Conservation (phyloP, 306 rosid species). For the Cucurbita pepo region DNA sequence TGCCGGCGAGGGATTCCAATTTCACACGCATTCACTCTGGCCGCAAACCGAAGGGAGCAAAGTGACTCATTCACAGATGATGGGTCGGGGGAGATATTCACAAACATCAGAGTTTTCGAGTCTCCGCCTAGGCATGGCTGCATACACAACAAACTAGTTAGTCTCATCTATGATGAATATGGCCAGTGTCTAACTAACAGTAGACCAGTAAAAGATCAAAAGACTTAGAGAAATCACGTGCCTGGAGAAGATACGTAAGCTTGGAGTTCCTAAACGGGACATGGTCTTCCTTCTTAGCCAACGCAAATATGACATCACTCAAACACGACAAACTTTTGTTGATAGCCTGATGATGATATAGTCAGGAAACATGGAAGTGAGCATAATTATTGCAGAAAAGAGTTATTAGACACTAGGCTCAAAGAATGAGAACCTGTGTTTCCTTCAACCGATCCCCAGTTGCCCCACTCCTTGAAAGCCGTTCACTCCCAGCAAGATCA, state of each 20-base stretch:
- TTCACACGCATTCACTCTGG: slow-evolving; percentile 86
- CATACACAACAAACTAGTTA: not conserved
- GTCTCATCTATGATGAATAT: not conserved
- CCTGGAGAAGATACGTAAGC: slow-evolving; percentile 90
- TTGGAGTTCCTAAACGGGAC: slow-evolving; percentile 89
- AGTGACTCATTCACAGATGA: slow-evolving; percentile 71
- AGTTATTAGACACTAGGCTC: not conserved
- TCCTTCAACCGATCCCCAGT: slow-evolving; percentile 95
- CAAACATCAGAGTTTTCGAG: slow-evolving; percentile 87
- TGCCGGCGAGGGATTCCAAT: slow-evolving; percentile 75
- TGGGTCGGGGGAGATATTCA: slow-evolving; percentile 74
- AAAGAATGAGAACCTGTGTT: slow-evolving; percentile 53
- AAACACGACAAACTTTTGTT: slow-evolving; percentile 75
- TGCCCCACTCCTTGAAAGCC: slow-evolving; percentile 85
- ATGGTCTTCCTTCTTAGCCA: slow-evolving; percentile 91
- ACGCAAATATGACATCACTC: slow-evolving; percentile 80
- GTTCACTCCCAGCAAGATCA: slow-evolving; percentile 94
- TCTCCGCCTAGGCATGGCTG: slow-evolving; percentile 98
- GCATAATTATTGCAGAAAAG: not conserved
- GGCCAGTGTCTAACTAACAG: not conserved
- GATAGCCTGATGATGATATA: slow-evolving; percentile 47
- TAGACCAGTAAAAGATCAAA: not conserved
- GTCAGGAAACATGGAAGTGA: slow-evolving; percentile 3
- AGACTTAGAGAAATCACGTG: slow-evolving; percentile 8
- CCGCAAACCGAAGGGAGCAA: slow-evolving; percentile 83